Conservation (phyloP, 176 grass and related monocot species). For the Juncus inflexus region DNA sequence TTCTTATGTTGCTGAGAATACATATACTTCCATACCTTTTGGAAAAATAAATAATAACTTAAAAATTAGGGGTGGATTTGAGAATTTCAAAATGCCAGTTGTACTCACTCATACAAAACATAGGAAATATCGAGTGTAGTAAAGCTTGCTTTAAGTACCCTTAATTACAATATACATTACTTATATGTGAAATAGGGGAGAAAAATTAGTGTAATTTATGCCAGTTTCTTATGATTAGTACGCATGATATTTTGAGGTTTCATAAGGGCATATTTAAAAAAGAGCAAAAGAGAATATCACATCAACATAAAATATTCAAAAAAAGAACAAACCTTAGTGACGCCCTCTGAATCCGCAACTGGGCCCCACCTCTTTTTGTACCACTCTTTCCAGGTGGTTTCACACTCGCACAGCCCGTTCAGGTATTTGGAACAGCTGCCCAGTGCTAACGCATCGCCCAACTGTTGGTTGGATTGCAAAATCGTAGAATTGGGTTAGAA, state of each 20-base stretch:
- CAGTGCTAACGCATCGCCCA: not conserved
- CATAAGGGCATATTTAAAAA: no score
- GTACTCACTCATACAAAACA: no score
- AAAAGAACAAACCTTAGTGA: not conserved
- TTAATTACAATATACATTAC: no score
- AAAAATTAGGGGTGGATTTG: not conserved
- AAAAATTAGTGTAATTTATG: no score
- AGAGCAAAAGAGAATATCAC: no score
- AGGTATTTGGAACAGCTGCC: slow-evolving; percentile 23
- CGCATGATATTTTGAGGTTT: no score
- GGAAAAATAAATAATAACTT: not conserved
- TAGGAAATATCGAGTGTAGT: no score
- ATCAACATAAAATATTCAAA: no score
- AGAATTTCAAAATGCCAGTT: not conserved
- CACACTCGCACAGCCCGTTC: slow-evolving; percentile 8
- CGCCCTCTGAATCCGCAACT: not conserved
- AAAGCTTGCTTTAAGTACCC: no score
- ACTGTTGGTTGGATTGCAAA: not conserved
- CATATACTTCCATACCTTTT: not conserved
- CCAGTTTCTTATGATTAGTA: no score
- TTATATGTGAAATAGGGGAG: no score
- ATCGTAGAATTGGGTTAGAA: no score
- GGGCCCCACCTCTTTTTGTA: slow-evolving; percentile 2
- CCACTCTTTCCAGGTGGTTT: slow-evolving; percentile 2
- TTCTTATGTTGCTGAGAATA: slow-evolving; percentile 3